A percentile compares a stretch with the other conserved stretches of the same genome.
Conservation (phyloP, 2,329 filamentous ascomycete genomes). For the Chrysoporthe austroafricana region DNA sequence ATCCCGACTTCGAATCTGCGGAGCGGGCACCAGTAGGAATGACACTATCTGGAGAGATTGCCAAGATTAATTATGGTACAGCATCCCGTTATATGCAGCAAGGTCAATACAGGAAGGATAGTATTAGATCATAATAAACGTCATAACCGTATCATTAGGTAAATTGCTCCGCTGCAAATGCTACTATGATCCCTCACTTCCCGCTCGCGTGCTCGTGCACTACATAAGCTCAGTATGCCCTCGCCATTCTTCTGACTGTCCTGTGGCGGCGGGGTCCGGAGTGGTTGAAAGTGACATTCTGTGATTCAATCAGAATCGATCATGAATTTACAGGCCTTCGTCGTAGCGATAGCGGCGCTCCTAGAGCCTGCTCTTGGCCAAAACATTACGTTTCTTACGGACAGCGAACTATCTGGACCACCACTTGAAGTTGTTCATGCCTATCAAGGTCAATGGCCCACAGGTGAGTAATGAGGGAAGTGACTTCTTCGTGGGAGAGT, state of each 20-base stretch:
- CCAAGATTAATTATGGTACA: not conserved
- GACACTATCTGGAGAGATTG: not conserved
- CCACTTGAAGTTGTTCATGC: conserved; percentile 52
- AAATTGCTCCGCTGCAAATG: not conserved
- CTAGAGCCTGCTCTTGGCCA: not conserved
- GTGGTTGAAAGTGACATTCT: not conserved
- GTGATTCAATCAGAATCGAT: not conserved
- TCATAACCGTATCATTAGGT: not conserved
- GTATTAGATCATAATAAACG: not conserved
- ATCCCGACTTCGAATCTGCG: not conserved
- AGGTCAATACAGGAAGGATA: not conserved
- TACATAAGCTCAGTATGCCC: not conserved
- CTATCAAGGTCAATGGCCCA: conserved; percentile 54
- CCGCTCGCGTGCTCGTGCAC: not conserved
- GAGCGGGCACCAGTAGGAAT: conserved; percentile 5
- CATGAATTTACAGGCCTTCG: not conserved
- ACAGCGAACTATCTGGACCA: conserved; percentile 40
- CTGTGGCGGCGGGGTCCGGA: not conserved
- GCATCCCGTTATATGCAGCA: not conserved
- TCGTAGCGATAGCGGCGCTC: not conserved
- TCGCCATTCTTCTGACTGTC: not conserved
- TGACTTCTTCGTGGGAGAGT: not conserved
- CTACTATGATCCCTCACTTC: not conserved
- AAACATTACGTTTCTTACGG: conserved; percentile 14
- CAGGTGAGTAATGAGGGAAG: conserved; percentile 33